A percentile compares a stretch with the other conserved stretches of the same genome.
phyloP scores from a whole-genome alignment of 2,329 filamentous ascomycete species.

The Penicillium corylophilum region DNA sequence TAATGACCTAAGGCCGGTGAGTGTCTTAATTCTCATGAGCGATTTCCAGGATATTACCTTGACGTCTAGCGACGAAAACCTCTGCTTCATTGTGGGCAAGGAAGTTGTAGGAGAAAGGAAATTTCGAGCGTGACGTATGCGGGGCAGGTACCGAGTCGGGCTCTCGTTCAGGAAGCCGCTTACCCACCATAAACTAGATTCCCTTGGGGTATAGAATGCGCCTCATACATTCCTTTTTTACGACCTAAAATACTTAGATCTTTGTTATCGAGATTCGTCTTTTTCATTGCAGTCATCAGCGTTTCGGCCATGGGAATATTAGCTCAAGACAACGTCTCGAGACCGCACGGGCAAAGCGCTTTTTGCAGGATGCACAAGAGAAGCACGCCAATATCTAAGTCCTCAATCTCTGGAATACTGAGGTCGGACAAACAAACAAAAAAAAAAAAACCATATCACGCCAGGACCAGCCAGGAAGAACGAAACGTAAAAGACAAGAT shows the following conservation, averaged over 20 bases:
- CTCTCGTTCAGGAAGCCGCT: conserved; percentile 13
- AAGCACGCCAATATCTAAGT: conserved; percentile 26
- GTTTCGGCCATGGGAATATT: conserved; percentile 17
- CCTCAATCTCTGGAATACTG: conserved; percentile 9
- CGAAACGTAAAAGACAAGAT: conserved; percentile 18
- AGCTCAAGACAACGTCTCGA: conserved; percentile 14
- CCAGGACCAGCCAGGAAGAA: conserved; percentile 38
- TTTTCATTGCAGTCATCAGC: conserved; percentile 22
- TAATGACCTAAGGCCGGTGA: conserved; percentile 70
- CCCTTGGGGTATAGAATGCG: background rate
- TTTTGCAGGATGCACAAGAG: conserved; percentile 20
- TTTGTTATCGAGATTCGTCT: background rate
- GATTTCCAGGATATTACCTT: conserved; percentile 42
- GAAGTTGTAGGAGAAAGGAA: conserved; percentile 19
- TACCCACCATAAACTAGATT: background rate
- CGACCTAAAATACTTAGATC: background rate
- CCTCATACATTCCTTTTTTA: background rate
- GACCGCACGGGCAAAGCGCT: conserved; percentile 11
- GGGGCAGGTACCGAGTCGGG: conserved; percentile 29
- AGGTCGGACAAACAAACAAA: conserved; percentile 19
- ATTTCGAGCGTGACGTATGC: conserved; percentile 40
- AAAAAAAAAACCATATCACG: conserved; percentile 31
- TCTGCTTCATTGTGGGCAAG: conserved; percentile 53
- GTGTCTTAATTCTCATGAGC: background rate
- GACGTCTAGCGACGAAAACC: conserved; percentile 59